Conservation (phyloP, 2,329 filamentous ascomycete species). For the Fusarium guadeloupense region DNA sequence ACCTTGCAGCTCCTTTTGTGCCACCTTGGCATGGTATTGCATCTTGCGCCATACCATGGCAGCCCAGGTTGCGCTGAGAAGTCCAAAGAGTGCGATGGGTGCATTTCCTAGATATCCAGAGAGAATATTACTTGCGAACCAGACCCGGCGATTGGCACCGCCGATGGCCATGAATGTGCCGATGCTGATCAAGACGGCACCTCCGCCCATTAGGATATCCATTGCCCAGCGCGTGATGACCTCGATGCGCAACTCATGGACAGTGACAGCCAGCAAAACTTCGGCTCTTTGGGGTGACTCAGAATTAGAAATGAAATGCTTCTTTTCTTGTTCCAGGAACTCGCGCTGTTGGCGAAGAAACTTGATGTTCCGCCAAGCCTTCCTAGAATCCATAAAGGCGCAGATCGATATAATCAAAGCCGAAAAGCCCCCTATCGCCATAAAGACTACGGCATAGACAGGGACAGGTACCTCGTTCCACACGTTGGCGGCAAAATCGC, state of each 20-base stretch:
- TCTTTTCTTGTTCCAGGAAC: slow-evolving; percentile 42
- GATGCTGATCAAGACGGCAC: slow-evolving; percentile 58
- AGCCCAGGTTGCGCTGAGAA: slow-evolving; percentile 61
- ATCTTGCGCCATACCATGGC: slow-evolving; percentile 54
- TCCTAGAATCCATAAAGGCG: slow-evolving; percentile 55
- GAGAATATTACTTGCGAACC: slow-evolving; percentile 59
- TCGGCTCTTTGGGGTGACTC: slow-evolving; percentile 42
- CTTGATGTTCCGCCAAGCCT: slow-evolving; percentile 57
- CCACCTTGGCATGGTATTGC: slow-evolving; percentile 48
- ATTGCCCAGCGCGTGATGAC: slow-evolving; percentile 60
- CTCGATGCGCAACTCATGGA: slow-evolving; percentile 61
- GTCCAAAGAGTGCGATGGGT: slow-evolving; percentile 58
- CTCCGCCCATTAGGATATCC: slow-evolving; percentile 60
- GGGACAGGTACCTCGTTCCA: slow-evolving; percentile 64
- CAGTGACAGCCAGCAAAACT: slow-evolving; percentile 55
- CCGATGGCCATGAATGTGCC: slow-evolving; percentile 65
- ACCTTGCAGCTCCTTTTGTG: slow-evolving; percentile 37
- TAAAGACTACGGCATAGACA: slow-evolving; percentile 57
- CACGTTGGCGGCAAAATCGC: slow-evolving; percentile 66
- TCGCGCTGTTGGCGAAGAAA: slow-evolving; percentile 55
- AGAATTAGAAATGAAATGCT: background rate
- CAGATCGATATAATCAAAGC: slow-evolving; percentile 57
- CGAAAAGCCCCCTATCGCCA: slow-evolving; percentile 61
- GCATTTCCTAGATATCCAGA: slow-evolving; percentile 66
- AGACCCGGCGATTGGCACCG: slow-evolving; percentile 55